Conservation (phyloP, 768 basidiomycete genomes). For the Boletus subparvulus region DNA sequence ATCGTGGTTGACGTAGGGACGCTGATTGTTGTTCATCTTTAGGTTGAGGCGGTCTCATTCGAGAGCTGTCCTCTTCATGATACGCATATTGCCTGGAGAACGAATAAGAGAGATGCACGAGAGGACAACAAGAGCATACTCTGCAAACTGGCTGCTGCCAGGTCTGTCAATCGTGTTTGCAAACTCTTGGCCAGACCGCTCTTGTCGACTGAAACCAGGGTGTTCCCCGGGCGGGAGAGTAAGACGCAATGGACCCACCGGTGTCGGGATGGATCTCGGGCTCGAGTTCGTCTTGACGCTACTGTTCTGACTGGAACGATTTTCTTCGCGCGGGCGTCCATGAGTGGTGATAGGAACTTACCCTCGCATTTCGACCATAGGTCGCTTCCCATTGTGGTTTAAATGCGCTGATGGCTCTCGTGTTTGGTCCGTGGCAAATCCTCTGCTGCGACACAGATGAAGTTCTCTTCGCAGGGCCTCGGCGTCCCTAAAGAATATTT, state of each 20-base stretch:
- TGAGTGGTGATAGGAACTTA: constrained; percentile 25
- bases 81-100: constrained; percentile 66
- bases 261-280: constrained; percentile 55
- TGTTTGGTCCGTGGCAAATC: constrained; percentile 26
- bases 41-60: constrained; percentile 38
- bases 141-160: constrained; percentile 48
- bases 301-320: constrained; percentile 17
- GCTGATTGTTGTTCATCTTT: constrained; percentile 43
- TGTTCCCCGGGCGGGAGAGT: constrained; percentile 66
- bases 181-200: constrained; percentile 15
- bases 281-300: constrained; percentile 49
- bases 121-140: constrained; percentile 37
- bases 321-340: neutral
- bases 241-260: constrained; percentile 60
- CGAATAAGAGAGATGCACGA: constrained; percentile 11
- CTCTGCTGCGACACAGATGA: constrained; percentile 42
- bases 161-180: constrained; percentile 38
- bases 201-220: constrained; percentile 32
- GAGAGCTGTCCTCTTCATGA: constrained; percentile 45
- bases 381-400: constrained; percentile 68
- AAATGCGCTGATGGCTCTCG: constrained; percentile 37
- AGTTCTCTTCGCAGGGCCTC: constrained; percentile 52
- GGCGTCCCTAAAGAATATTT: constrained; percentile 40
- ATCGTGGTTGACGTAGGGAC: constrained; percentile 40
- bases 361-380: constrained; percentile 47